Evolutionary conservation across 176 grass and related monocot species (phyloP), one percentile per base, ranked within the genome.

Genomic region (Elaeis guineensis): DNA sequence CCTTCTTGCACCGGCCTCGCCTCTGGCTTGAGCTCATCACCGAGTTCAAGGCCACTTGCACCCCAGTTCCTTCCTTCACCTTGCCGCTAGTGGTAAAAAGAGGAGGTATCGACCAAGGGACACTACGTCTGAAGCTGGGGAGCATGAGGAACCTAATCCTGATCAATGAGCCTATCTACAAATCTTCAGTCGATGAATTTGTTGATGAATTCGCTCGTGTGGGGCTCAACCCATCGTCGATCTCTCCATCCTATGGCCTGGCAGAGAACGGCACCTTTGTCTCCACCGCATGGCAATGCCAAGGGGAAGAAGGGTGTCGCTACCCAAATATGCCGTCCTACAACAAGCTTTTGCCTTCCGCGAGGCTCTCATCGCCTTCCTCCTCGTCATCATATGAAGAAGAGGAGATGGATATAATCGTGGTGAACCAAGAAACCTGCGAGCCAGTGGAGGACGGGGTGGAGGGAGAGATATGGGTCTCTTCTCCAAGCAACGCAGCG

Each of bases 221-320:
- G 35, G 81, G 77, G 32, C 66, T 89, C 20, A 62, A 18, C 16
- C 17, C 70, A 1, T 12, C 32, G 22, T 77, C 74, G 19, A 7
- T 89, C 49, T 66, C 86, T 2, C 81, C 74, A 14, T 89, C 86
- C 0, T 89, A 85, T 49, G 81, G 78, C 26, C 74, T 85, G 57
- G 81, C 78, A 0, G 81, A 85, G 67, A 85, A 81, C 78, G 81
- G 81, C 78, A 89, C 78, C 5, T 89, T 85, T 50, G 81, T 89
- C 22, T 89, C 81, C 70, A 85, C 86, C 0, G 65, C 78, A 25
- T 85, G 86, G 86, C 66, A 50, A 44, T 44, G 35, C 35, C 35
- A 44, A 44, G 35, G 35, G 35, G 35, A 44, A 44, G 9, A 44
- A 14, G 1, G 57, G 3, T 39, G n/a, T 55, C 22, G 4, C 2